Percentiles rank a stretch among this genome's conserved stretches.
Evolutionary conservation across 768 basidiomycete species (phyloP).

Genomic region (Russula brevipes): DNA sequence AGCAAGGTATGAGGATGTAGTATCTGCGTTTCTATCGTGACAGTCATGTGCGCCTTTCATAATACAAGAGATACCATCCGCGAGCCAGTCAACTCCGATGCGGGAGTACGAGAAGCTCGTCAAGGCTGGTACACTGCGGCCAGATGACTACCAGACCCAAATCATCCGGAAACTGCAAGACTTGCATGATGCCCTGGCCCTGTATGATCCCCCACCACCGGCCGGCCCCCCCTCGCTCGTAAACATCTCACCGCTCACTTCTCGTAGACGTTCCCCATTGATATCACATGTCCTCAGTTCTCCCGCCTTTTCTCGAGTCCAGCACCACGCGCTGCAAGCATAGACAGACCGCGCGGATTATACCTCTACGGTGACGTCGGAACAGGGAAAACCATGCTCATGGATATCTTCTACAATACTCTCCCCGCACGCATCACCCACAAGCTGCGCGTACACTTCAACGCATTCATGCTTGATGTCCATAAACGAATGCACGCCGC

Average conservation of each 20-base stretch:
- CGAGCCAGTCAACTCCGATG: constrained; percentile 29
- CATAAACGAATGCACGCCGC: constrained; percentile 87
- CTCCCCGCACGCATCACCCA: constrained; percentile 60
- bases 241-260: constrained; percentile 16
- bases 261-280: background rate
- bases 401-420: constrained; percentile 93
- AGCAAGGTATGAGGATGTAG: background rate
- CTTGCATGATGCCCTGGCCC: constrained; percentile 63
- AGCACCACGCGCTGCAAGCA: constrained; percentile 23
- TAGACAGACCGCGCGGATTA: constrained; percentile 55
- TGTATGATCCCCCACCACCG: constrained; percentile 59
- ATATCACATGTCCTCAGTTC: constrained; percentile 4
- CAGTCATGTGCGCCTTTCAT: background rate
- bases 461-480: constrained; percentile 99
- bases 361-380: constrained; percentile 97
- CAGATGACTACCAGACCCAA: constrained; percentile 78
- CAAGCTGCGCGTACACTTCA: constrained; percentile 93
- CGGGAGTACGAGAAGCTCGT: constrained; percentile 47
- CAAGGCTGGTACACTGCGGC: constrained; percentile 48
- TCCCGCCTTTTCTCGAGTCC: constrained; percentile 18
- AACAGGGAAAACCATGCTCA: constrained; percentile 97
- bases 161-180: constrained; percentile 81
- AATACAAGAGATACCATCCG: background rate
- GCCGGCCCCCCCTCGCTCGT: constrained; percentile 34
- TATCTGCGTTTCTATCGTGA: background rate